Evolutionary conservation across 371 early-diverging fungal species (phyloP), one percentile per base, ranked within the genome.

Genomic region (Choanephora cucurbitarum): DNA sequence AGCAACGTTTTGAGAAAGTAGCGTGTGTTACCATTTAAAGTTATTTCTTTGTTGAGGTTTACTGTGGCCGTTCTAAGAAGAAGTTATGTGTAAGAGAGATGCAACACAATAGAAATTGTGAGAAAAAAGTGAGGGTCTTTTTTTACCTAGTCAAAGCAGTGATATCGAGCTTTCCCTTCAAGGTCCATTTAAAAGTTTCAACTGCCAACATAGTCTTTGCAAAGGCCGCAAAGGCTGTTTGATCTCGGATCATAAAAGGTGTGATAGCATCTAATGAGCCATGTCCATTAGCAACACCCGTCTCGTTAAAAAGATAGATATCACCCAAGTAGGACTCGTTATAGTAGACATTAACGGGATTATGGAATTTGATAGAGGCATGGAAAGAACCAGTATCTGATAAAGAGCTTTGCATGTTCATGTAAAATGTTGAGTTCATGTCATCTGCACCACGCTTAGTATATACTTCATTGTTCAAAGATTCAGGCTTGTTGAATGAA

Each of bases 351-450:
- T 66, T 52, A 46, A 78, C 62, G 44, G 75, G 75, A 24, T 78
- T 75, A 22, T 71, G 66, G 60, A 78, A 78, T 31, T 66, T 69
- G 52, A 78, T 64, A 10, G 62, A 70, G 2, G 86, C 86, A 19
- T 70, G 32, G 61, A 82, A 82, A 10, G 86, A 82, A 56, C 86
- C 86, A 21, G 86, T 86, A 49, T 86, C 69, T 31, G 62, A 64
- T 33, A 86, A 60, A 0, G 49, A 22, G 44, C 78, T 80, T 34
- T 72, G 57, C 80, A 86, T 79, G 18, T 62, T 54, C 81, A 84
- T 77, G 52, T 57, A 58, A 44, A 84, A 70, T 23, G 77, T 61
- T 17, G 64, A 57, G 57, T 81, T 75, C 45, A 55, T 44, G 33
- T 67, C 60, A 52, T 57, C 58, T 15, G 49, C 67, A 52, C 67